A percentile compares a stretch with the other conserved stretches of the same genome.
phyloP scores from a whole-genome alignment of 495 filamentous ascomycete genomes.

The Penicillium fimorum region DNA sequence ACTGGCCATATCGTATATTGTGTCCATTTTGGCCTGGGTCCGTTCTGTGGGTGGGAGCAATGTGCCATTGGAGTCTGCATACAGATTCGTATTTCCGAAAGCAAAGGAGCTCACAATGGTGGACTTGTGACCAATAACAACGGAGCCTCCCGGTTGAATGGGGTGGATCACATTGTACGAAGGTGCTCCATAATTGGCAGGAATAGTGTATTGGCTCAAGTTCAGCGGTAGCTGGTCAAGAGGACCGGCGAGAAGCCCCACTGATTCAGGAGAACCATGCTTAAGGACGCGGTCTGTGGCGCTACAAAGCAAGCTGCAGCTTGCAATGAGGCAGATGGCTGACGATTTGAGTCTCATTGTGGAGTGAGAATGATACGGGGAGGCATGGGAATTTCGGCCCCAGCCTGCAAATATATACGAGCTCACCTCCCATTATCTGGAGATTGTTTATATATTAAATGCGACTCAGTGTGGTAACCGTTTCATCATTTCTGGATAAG shows the following conservation, averaged over 20 bases:
- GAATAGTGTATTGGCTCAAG: conserved; percentile 24
- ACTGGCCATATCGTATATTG: conserved; percentile 33
- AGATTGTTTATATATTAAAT: neutral
- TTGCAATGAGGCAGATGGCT: conserved; percentile 1
- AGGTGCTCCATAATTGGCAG: conserved; percentile 23
- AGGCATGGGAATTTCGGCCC: neutral
- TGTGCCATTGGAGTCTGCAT: conserved; percentile 28
- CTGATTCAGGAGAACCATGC: conserved; percentile 25
- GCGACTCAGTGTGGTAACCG: conserved; percentile 9
- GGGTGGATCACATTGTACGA: conserved; percentile 20
- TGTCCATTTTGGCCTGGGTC: conserved; percentile 22
- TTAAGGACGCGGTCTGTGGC: conserved; percentile 16
- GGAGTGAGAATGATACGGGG: neutral
- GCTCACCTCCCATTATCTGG: neutral
- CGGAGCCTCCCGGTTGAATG: conserved; percentile 25
- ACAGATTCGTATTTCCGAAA: conserved; percentile 28
- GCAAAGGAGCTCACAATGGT: conserved; percentile 30
- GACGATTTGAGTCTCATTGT: neutral
- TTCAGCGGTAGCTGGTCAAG: conserved; percentile 22
- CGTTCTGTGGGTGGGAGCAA: conserved; percentile 18
- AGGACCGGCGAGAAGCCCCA: conserved; percentile 22
- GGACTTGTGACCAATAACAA: conserved; percentile 24
- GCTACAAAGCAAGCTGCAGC: neutral
- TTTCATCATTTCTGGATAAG: conserved; percentile 1
- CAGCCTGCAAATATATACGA: neutral